Evolutionary conservation across 495 filamentous ascomycete species (phyloP), one percentile per base, ranked within the genome.

Genomic region (Aspergillus saccharolyticus): DNA sequence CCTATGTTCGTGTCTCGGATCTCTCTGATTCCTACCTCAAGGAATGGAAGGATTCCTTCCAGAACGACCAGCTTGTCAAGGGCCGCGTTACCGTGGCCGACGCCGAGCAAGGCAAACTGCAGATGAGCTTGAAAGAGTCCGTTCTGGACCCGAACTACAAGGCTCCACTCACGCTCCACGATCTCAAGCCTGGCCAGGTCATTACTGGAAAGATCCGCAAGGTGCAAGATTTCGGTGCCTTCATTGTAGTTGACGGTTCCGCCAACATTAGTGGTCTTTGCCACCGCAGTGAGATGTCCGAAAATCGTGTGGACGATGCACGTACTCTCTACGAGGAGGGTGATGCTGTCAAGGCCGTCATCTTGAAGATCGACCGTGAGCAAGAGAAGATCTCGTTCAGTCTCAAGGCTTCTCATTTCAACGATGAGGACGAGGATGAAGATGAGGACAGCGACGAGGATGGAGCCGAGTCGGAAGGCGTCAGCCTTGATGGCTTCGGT

Each of bases 191-290:
- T 53, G 93, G 91, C 4, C 88, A 92, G 67, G 74, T 88, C 19
- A 78, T 98, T 22, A 95, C 88, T 14, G 94, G 92, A 30, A 95
- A 89, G 64, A 80, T 98, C 52, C 85, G 91, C 55, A 95, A 95
- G 70, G 90, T 96, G 2, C 90, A 95, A 66, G 89, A 96, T 18
- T 97, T 89, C 65, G 94, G 94, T 65, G 92, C 91, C 9, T 97
- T 97, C 72, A 88, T 98, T 64, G 84, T 91, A 51, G 74, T 98
- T 30, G 91, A 96, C 73, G 80, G 84, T 33, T 93, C 91, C 22
- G 70, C 77, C 42, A 94, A 95, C 62, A 83, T 97, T 56, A 95
- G 90, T 57, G 94, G 94, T 52, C 79, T 98, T 18, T 97, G 93
- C 69, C 94, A 98, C 66, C 83, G 84, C 58, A 92, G 83, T 58